Percentiles rank a stretch among this genome's conserved stretches.
Conservation (phyloP, 805 yeast genomes). For the Groenewaldozyma tartarivorans region DNA sequence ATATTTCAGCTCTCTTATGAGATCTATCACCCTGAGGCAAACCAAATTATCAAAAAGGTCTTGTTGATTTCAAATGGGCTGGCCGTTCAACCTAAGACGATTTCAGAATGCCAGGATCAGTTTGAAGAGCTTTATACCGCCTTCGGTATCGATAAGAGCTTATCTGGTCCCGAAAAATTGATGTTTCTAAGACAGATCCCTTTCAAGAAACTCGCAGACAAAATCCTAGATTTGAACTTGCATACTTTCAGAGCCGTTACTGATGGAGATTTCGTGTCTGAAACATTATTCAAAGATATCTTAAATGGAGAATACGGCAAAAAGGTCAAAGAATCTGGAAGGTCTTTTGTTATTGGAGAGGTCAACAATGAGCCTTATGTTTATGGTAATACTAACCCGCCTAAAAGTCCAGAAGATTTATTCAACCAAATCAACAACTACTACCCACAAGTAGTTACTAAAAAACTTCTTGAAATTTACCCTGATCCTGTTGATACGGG, state of each 20-base stretch:
- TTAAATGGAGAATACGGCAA: constrained; percentile 16
- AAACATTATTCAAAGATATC: constrained; percentile 26
- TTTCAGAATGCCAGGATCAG: constrained; percentile 29
- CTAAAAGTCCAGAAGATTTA: background rate
- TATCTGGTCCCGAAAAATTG: constrained; percentile 19
- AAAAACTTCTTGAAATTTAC: constrained; percentile 1
- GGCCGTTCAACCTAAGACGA: constrained; percentile 32
- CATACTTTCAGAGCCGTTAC: constrained; percentile 35
- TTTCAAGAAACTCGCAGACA: constrained; percentile 17
- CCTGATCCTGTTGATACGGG: background rate
- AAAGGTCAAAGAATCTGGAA: constrained; percentile 4
- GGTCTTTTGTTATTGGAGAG: constrained; percentile 8
- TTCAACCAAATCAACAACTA: background rate
- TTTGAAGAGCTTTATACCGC: constrained; percentile 29
- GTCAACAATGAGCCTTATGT: constrained; percentile 4
- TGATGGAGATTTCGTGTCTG: constrained; percentile 31
- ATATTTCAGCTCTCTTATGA: constrained; percentile 36
- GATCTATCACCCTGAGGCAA: constrained; percentile 31
- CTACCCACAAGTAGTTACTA: constrained; percentile 3
- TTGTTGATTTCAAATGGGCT: constrained; percentile 31
- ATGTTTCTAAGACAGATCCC: constrained; percentile 18
- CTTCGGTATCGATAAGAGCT: constrained; percentile 16
- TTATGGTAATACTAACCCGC: constrained; percentile 4
- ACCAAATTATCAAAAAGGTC: constrained; percentile 32
- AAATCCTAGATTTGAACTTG: constrained; percentile 20